Evolutionary conservation across 768 basidiomycete species (phyloP).

Genomic region (Suillus clintonianus): DNA sequence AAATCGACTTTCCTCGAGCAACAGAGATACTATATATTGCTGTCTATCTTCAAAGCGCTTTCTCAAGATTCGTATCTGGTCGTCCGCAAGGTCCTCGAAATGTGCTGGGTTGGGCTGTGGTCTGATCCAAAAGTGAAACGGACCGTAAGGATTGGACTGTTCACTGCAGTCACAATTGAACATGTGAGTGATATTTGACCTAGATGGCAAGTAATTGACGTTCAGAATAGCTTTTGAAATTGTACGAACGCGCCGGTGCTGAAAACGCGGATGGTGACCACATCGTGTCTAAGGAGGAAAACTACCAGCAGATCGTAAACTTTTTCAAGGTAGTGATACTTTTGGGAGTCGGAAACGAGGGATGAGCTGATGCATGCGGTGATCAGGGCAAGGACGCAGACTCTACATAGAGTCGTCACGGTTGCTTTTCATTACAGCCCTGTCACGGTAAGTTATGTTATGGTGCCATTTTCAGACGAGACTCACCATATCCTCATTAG

Average conservation of each 20-base stretch:
- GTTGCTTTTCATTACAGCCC: too few species aligned
- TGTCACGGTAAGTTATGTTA: too few species aligned
- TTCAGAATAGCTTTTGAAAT: slow-evolving; percentile 58
- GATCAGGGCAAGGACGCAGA: too few species aligned
- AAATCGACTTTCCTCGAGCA: slow-evolving; percentile 70
- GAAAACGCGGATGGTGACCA: slow-evolving; percentile 53
- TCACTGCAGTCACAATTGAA: slow-evolving; percentile 66
- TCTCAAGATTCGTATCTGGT: slow-evolving; percentile 64
- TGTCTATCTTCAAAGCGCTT: slow-evolving; percentile 74
- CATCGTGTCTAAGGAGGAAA: too few species aligned
- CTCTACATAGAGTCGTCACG: too few species aligned
- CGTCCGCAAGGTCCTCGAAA: slow-evolving; percentile 63
- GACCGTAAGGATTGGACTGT: slow-evolving; percentile 69
- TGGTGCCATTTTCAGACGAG: too few species aligned
- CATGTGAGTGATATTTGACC: too few species aligned
- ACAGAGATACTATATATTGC: slow-evolving; percentile 64
- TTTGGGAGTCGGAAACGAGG: too few species aligned
- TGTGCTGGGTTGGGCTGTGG: slow-evolving; percentile 79
- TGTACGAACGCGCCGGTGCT: slow-evolving; percentile 63
- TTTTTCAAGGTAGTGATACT: too few species aligned
- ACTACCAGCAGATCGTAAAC: too few species aligned
- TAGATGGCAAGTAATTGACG: not conserved
- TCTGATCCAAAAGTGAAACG: slow-evolving; percentile 70
- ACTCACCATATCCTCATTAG: too few species aligned
- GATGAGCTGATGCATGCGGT: too few species aligned